phyloP scores from a whole-genome alignment of 352 stramenopile species.

The Phytophthora citricola region DNA sequence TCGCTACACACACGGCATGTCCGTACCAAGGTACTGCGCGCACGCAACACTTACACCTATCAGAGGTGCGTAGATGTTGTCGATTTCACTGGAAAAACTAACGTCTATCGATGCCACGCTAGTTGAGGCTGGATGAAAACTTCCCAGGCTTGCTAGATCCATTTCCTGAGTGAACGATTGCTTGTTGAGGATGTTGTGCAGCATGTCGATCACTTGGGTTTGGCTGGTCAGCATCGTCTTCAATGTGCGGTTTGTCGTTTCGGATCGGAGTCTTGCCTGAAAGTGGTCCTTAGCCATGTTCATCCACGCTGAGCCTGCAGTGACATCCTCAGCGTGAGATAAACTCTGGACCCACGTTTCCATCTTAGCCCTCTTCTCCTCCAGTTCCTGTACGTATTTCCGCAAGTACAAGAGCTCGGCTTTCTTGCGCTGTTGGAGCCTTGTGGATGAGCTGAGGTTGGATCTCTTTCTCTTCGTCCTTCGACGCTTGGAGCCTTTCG shows the following conservation, averaged over 20 bases:
- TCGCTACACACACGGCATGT: no score
- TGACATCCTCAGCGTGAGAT: no score
- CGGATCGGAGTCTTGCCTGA: constrained; percentile 3
- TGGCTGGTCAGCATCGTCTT: background rate
- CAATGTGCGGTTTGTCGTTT: constrained; percentile 5
- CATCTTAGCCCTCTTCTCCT: background rate
- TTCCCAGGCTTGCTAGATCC: no score
- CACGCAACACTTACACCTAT: no score
- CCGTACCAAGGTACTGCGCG: no score
- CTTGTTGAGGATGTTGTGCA: background rate
- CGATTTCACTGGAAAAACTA: no score
- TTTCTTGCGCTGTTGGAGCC: constrained; percentile 9
- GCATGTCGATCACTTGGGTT: background rate
- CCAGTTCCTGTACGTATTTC: constrained; percentile 4
- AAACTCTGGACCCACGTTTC: background rate
- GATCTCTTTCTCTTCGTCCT: background rate
- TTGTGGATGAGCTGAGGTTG: constrained; percentile 14
- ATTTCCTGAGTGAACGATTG: background rate
- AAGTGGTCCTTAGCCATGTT: background rate
- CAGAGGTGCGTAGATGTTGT: no score
- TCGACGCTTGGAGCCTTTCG: background rate
- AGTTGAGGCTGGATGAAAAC: no score
- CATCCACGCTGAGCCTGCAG: background rate
- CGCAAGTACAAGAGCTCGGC: constrained; percentile 9
- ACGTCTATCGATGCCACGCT: no score